A percentile compares a stretch with the other conserved stretches of the same genome.
phyloP scores from a whole-genome alignment of 257 asterid species.

The Oldenlandia corymbosa region DNA sequence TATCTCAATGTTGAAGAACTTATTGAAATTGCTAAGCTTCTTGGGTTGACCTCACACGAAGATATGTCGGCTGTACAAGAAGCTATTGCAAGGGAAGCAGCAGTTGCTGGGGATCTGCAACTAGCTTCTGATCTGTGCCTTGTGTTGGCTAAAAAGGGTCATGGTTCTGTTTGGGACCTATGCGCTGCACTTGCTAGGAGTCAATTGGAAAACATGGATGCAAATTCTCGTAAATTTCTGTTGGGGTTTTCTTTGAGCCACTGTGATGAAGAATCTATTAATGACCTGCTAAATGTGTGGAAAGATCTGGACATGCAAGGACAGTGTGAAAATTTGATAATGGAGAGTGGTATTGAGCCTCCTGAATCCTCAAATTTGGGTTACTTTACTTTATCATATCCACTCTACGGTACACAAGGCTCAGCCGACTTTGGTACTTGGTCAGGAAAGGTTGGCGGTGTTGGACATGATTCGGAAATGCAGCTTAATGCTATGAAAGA shows the following conservation, averaged over 20 bases:
- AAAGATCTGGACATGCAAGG: constrained; percentile 87
- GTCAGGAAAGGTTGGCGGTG: constrained; percentile 31
- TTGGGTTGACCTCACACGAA: constrained; percentile 84
- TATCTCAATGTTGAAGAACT: constrained; percentile 93
- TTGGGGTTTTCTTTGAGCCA: constrained; percentile 94
- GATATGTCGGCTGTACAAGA: constrained; percentile 90
- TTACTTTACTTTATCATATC: constrained; percentile 31
- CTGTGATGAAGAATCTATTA: constrained; percentile 93
- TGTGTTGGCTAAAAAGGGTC: constrained; percentile 89
- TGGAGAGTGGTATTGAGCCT: constrained; percentile 67
- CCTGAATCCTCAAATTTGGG: constrained; percentile 36
- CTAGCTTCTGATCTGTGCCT: constrained; percentile 95
- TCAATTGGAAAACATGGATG: constrained; percentile 79
- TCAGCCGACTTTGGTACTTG: constrained; percentile 29
- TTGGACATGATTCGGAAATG: constrained; percentile 38
- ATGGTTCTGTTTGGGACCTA: constrained; percentile 92
- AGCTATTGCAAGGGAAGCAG: constrained; percentile 99
- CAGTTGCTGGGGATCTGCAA: constrained; percentile 90
- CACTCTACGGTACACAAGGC: constrained; percentile 22
- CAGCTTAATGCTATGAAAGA: constrained; percentile 41
- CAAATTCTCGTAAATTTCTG: constrained; percentile 73
- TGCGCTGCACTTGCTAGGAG: constrained; percentile 98
- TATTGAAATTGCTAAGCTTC: constrained; percentile 85
- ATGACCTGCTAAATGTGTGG: constrained; percentile 89
- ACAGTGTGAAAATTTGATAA: constrained; percentile 63